Percentiles rank a stretch among this genome's conserved stretches.
phyloP scores from a whole-genome alignment of 2,329 filamentous ascomycete species.

The Aspergillus sp. region DNA sequence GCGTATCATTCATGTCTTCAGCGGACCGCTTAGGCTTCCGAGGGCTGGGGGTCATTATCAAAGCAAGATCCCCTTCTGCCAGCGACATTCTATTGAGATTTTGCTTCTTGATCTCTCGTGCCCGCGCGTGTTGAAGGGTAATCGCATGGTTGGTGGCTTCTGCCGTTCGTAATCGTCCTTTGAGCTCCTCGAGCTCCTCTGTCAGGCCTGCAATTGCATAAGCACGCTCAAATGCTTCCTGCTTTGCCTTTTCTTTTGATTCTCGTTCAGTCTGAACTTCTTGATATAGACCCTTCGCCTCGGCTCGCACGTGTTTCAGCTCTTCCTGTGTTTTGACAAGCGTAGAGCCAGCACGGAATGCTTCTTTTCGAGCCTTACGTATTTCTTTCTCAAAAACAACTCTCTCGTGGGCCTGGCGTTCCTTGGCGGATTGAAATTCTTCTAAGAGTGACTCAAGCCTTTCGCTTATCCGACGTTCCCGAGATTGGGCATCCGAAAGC shows the following conservation, averaged over 20 bases:
- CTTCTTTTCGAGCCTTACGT: constrained; percentile 55
- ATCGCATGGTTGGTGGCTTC: constrained; percentile 39
- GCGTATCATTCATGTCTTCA: constrained; percentile 26
- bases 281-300: constrained; percentile 52
- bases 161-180: constrained; percentile 39
- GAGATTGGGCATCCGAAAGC: constrained; percentile 42
- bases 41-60: constrained; percentile 30
- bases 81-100: constrained; percentile 29
- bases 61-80: constrained; percentile 33
- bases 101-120: constrained; percentile 30
- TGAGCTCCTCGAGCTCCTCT: constrained; percentile 45
- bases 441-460: constrained; percentile 49
- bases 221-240: constrained; percentile 49
- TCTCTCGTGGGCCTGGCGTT: constrained; percentile 49
- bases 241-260: constrained; percentile 45
- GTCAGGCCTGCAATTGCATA: constrained; percentile 47
- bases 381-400: constrained; percentile 58
- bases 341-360: constrained; percentile 56
- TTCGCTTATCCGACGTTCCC: constrained; percentile 46
- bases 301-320: constrained; percentile 42
- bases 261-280: constrained; percentile 52
- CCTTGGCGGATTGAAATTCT: constrained; percentile 53
- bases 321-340: constrained; percentile 57
- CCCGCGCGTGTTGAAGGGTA: constrained; percentile 34
- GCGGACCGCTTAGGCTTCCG: constrained; percentile 36